Conservation (phyloP, 2,329 filamentous ascomycete species). For the Epichloe brachyelytri region DNA sequence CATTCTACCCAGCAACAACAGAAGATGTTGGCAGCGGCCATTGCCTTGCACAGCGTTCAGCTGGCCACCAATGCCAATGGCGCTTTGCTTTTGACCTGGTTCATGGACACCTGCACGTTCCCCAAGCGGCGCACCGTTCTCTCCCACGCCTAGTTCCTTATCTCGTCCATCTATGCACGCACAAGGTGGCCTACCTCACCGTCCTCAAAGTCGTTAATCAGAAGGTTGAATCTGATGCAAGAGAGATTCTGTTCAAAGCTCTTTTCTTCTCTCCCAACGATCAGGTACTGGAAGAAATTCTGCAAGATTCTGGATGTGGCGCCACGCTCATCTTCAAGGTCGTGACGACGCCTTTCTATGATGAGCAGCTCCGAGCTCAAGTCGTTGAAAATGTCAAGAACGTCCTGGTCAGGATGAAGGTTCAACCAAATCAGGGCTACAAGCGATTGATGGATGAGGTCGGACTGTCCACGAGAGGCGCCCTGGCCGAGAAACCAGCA, state of each 20-base stretch:
- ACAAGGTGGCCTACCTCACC: slow-evolving; percentile 95
- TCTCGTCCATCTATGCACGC: slow-evolving; percentile 88
- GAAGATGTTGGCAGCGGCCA: slow-evolving; percentile 82
- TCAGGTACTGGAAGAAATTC: slow-evolving; percentile 74
- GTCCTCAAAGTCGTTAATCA: slow-evolving; percentile 98
- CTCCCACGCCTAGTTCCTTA: slow-evolving; percentile 87
- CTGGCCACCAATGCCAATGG: slow-evolving; percentile 94
- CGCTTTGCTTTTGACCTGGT: slow-evolving; percentile 88
- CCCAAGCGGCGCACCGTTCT: slow-evolving; percentile 81
- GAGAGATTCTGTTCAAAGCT: slow-evolving; percentile 78
- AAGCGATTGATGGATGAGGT: slow-evolving; percentile 99
- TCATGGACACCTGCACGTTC: slow-evolving; percentile 95
- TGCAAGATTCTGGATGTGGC: slow-evolving; percentile 82
- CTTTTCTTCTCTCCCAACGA: slow-evolving; percentile 87
- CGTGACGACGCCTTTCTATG: slow-evolving; percentile 91
- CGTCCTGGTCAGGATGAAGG: slow-evolving; percentile 80
- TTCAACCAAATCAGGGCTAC: slow-evolving; percentile 88
- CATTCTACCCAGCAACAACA: slow-evolving; percentile 93
- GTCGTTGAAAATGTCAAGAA: slow-evolving; percentile 87
- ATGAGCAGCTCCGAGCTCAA: slow-evolving; percentile 76
- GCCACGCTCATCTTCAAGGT: slow-evolving; percentile 98
- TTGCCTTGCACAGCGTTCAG: slow-evolving; percentile 93
- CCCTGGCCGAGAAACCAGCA: slow-evolving; percentile 30
- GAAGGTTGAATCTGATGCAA: slow-evolving; percentile 82
- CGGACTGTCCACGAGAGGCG: slow-evolving; percentile 60